Evolutionary conservation across 768 basidiomycete species (phyloP).

Genomic region (Daedaleopsis nitida): DNA sequence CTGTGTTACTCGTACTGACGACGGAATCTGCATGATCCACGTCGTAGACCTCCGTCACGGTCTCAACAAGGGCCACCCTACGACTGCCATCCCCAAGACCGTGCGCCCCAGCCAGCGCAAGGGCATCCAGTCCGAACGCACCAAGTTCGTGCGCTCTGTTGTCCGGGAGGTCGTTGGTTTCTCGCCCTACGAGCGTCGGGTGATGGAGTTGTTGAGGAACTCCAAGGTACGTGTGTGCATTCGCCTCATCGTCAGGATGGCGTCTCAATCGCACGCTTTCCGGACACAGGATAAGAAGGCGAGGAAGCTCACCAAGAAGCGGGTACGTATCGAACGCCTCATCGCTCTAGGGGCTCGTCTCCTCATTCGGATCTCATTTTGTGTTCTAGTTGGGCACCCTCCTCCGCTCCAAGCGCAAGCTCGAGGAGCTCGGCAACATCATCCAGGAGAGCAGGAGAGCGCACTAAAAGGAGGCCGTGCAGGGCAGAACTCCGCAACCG

Average conservation of each 20-base stretch:
- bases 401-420: slow-evolving; percentile 96
- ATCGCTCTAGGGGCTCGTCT: too few species aligned
- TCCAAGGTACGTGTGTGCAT: slow-evolving; percentile 73
- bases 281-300: slow-evolving; percentile 91
- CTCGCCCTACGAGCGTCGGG: slow-evolving; percentile 95
- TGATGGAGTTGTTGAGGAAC: slow-evolving; percentile 97
- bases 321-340: slow-evolving; percentile 57
- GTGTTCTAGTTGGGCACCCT: slow-evolving; percentile 86
- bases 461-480: slow-evolving; percentile 37
- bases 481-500: slow-evolving; percentile 6
- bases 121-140: slow-evolving; percentile 87
- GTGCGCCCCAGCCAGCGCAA: slow-evolving; percentile 88
- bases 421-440: slow-evolving; percentile 91
- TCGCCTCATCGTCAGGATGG: slow-evolving; percentile 16
- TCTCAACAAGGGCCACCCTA: slow-evolving; percentile 86
- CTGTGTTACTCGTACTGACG: slow-evolving; percentile 1
- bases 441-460: slow-evolving; percentile 92
- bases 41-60: slow-evolving; percentile 79
- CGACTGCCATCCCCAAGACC: slow-evolving; percentile 77
- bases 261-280: background rate
- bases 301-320: slow-evolving; percentile 98
- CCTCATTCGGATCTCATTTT: slow-evolving; percentile 5
- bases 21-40: background rate
- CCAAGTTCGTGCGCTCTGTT: slow-evolving; percentile 90
- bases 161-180: slow-evolving; percentile 98